Conservation (phyloP, 768 basidiomycete genomes). For the Hydnum rufescens region DNA sequence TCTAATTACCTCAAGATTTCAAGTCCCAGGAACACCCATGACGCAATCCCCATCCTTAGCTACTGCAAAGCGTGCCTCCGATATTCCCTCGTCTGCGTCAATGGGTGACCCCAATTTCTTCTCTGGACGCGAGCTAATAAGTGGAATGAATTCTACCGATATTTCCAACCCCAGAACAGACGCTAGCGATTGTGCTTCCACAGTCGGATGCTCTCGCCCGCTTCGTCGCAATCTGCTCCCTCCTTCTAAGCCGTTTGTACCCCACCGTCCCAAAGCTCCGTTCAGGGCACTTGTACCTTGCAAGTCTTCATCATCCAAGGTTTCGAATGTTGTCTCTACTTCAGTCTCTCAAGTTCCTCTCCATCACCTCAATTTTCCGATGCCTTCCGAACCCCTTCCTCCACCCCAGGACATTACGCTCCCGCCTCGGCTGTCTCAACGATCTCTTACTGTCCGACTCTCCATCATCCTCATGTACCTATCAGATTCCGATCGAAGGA, state of each 20-base stretch:
- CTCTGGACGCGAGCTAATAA: not conserved
- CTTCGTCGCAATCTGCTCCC: not conserved
- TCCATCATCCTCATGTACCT: conserved; percentile 35
- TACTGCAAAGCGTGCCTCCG: not conserved
- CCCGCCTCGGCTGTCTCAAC: conserved; percentile 38
- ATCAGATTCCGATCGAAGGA: conserved; percentile 23
- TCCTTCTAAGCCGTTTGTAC: conserved; percentile 18
- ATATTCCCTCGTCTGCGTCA: not conserved
- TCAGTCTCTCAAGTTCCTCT: not conserved
- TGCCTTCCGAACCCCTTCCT: not conserved
- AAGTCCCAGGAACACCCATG: too few relatives aligned
- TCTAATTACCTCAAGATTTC: too few relatives aligned
- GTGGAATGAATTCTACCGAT: not conserved
- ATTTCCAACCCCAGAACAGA: not conserved
- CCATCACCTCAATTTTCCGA: not conserved
- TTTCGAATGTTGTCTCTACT: not conserved
- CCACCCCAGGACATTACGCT: conserved; percentile 22
- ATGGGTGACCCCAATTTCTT: not conserved
- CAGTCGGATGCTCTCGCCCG: not conserved
- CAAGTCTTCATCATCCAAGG: not conserved
- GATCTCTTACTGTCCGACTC: conserved; percentile 33
- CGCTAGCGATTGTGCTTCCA: not conserved
- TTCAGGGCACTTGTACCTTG: too few relatives aligned
- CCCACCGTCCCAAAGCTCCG: conserved; percentile 15
- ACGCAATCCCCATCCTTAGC: too few relatives aligned